phyloP scores from a whole-genome alignment of 768 basidiomycete species.

The Boletus rubroflammeus region DNA sequence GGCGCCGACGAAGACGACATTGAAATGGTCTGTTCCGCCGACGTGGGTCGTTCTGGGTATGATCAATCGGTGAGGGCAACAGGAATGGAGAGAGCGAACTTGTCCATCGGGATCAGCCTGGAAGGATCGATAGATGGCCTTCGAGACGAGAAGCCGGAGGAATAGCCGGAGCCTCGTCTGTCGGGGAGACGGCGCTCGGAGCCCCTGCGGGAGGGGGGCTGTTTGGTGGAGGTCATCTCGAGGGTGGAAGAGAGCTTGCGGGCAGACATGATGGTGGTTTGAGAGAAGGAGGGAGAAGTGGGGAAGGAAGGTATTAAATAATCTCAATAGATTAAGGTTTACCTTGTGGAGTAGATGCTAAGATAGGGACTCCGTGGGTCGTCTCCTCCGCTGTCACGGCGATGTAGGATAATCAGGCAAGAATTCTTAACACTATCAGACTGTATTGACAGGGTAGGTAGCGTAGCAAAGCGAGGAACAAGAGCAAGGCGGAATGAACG shows the following conservation, averaged over 20 bases:
- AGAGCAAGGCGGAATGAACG: conserved; percentile 15
- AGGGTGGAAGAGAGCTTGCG: conserved; percentile 28
- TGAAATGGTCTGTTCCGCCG: conserved; percentile 72
- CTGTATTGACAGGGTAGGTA: conserved; percentile 1
- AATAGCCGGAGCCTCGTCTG: conserved; percentile 46
- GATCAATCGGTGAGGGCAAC: conserved; percentile 2
- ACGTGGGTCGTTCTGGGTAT: conserved; percentile 44
- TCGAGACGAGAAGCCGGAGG: conserved; percentile 48
- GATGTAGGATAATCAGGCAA: conserved; percentile 9
- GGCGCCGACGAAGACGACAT: conserved; percentile 92
- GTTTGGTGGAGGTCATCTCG: conserved; percentile 32
- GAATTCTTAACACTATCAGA: background rate
- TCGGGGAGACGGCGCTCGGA: conserved; percentile 44
- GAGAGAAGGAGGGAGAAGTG: background rate
- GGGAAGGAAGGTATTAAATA: conserved; percentile 3
- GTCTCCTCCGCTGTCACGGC: background rate
- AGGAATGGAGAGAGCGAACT: conserved; percentile 39
- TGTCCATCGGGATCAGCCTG: conserved; percentile 76
- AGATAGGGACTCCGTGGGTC: background rate
- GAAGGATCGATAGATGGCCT: conserved; percentile 75
- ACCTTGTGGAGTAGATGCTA: background rate
- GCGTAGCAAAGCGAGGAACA: conserved; percentile 12
- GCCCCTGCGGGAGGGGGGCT: conserved; percentile 40
- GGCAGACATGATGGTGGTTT: conserved; percentile 20
- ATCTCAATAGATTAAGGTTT: conserved; percentile 16